These are phyloP conservation scores for Triticum dicoccoides DNA, from an alignment of 176 grass and related monocot species.

Conservation along the genomic window DNA sequence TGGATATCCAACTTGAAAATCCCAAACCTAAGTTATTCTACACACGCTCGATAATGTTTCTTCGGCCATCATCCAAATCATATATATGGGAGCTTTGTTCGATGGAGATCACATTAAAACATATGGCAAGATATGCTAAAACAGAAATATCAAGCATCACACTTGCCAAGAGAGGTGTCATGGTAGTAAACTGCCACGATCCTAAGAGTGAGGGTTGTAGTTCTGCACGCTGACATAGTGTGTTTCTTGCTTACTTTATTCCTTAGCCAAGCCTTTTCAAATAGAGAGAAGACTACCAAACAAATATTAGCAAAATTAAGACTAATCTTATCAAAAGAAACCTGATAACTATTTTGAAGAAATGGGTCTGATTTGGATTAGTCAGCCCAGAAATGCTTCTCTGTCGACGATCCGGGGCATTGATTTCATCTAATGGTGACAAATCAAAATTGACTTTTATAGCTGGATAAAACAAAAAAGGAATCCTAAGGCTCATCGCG, in stretches of 20 bases:
- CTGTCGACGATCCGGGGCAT: background rate
- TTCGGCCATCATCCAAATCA: background rate
- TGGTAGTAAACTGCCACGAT: background rate
- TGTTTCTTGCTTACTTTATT: background rate
- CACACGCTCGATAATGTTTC: no score
- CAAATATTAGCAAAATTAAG: background rate
- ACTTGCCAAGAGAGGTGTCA: background rate
- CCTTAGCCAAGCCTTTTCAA: background rate
- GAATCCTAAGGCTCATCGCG: background rate
- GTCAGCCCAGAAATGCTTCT: no score
- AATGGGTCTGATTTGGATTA: background rate
- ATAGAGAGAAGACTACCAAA: background rate
- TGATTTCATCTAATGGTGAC: background rate
- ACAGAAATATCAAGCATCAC: background rate
- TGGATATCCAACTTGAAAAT: background rate
- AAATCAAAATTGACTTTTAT: background rate
- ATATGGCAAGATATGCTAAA: background rate
- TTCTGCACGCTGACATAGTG: background rate
- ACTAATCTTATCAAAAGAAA: background rate
- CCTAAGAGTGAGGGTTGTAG: background rate
- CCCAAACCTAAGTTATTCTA: background rate
- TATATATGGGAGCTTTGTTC: background rate
- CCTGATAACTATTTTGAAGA: background rate
- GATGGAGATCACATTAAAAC: background rate
- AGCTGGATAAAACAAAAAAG: background rate